phyloP scores from a whole-genome alignment of 148 eudicot genomes.

The Fagopyrum homotropicum region DNA sequence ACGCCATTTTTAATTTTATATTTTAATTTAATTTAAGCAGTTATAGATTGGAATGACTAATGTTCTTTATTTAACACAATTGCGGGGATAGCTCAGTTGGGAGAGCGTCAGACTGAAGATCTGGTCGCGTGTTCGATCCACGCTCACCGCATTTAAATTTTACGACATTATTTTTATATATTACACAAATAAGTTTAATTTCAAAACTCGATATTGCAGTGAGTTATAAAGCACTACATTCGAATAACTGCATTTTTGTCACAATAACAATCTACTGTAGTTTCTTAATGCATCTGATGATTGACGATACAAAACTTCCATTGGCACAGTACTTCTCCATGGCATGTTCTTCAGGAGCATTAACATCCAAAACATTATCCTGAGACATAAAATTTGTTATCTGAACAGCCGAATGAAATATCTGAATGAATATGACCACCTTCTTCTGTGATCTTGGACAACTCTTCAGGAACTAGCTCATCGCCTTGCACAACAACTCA shows the following conservation, averaged over 20 bases:
- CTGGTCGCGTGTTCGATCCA: slow-evolving; percentile 97
- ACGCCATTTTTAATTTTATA: slow-evolving; percentile 27
- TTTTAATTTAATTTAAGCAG: no score
- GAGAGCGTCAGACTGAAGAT: slow-evolving; percentile 55
- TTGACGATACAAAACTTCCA: slow-evolving; percentile 17
- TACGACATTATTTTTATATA: no score
- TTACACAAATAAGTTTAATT: no score
- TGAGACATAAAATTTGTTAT: slow-evolving; percentile 16
- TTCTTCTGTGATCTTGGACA: slow-evolving; percentile 5
- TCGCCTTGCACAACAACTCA: slow-evolving; percentile 23
- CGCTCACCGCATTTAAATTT: slow-evolving; percentile 57
- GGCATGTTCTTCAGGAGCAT: slow-evolving; percentile 16
- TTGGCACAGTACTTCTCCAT: slow-evolving; percentile 23
- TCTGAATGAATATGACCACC: slow-evolving; percentile 12
- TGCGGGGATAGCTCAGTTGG: slow-evolving; percentile 28
- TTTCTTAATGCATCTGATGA: slow-evolving; percentile 39
- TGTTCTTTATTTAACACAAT: no score
- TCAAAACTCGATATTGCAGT: no score
- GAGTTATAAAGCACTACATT: no score
- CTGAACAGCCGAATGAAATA: slow-evolving; percentile 10
- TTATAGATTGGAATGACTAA: no score
- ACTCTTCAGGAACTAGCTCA: slow-evolving; percentile 19
- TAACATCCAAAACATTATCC: slow-evolving; percentile 17
- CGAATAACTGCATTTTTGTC: no score
- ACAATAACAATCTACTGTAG: slow-evolving; percentile 7